Evolutionary conservation across 2,329 filamentous ascomycete species (phyloP), one percentile per base, ranked within the genome.

Genomic region (Penicillium sp.): DNA sequence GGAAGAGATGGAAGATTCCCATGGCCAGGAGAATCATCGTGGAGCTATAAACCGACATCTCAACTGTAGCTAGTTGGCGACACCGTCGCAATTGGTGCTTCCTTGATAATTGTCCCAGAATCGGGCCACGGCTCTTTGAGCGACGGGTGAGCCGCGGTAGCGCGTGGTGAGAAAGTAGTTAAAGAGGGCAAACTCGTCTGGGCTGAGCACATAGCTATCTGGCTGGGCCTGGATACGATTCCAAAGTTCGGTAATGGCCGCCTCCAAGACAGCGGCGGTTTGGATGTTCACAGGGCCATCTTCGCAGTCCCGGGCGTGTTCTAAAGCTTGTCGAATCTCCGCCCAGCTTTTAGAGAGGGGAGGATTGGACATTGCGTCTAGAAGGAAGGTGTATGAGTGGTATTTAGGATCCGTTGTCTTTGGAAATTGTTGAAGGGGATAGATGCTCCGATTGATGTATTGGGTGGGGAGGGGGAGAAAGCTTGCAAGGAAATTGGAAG

Each of bases 161-260:
- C 87, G 82, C 58, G 81, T 74, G 13, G 36, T 18, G 58, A 89
- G 86, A 71, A 88, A 93, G 73, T 87, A 93, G 77, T 94, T 95
- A 83, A 95, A 91, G 56, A 95, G 81, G 51, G 89, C 84, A 67
- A 94, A 95, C 74, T 96, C 90, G 72, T 90, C 85, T 58, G 81
- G 79, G 32, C 79, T 84, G 77, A 95, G 85, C 60, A 94, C 73
- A 72, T 93, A 95, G n/a, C 78, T 78, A 47, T 75, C 70, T 1
- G 88, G 88, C 30, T 86, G 77, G 3, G 78, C 77, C 63, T 85
- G 75, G 53, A 95, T 81, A 63, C 84, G 86, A 40, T 68, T 69
- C 89, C 89, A 93, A 59, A 92, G 83, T 58, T 82, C 77, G 1
- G 74, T 67, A 46, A 91, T 76, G 29, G 83, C 86, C 47, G 71